Evolutionary conservation across 352 stramenopile species (phyloP), one percentile per base, ranked within the genome.

Genomic region (Phytophthora melonis): DNA sequence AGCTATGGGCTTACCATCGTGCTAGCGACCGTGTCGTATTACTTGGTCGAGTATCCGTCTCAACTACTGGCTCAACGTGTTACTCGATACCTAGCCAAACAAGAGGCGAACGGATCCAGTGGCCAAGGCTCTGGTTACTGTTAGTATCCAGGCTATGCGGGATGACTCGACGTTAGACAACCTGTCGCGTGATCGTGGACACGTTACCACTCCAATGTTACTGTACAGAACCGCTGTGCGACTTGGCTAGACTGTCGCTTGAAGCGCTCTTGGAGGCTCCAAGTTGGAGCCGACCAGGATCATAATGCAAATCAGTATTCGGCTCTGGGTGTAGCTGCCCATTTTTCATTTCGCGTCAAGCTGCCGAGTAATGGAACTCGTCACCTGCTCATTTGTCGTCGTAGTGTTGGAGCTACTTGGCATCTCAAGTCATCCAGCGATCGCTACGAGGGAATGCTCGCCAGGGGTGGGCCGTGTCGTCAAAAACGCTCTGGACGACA

Each of bases 21-120:
- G 18, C n/a, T n/a, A 16, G 71, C 73, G 23, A 81, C 77, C 0
- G 25, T 60, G 25, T 86, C 80, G 5, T 88, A 84, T 43, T 50
- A 76, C 6, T 18, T 81, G 10, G 53, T 90, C 19, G 80, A 88
- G 70, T 75, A 74, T 55, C 80, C 80, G 30, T 81, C 72, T 3
- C 82, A 87, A 63, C 25, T 77, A 3, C 27, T 84, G 8, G 75
- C 80, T 1, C 58, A 34, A 6, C 53, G 59, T 10, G 70, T 85
- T 34, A 73, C 61, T 66, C 34, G 32, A 70, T 14, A 25, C 3
- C 61, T 70, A 7, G 23, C 43, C 27, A 32, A 8, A 8, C 27
- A 8, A 32, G 27, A 32, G 27, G 27, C 27, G 27, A 32, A 32
- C 27, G 34, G 50, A 30, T 34, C 50, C 23, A 25, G 23, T 25